Evolutionary conservation across 768 basidiomycete species (phyloP).

Genomic region (Boletus sp.): DNA sequence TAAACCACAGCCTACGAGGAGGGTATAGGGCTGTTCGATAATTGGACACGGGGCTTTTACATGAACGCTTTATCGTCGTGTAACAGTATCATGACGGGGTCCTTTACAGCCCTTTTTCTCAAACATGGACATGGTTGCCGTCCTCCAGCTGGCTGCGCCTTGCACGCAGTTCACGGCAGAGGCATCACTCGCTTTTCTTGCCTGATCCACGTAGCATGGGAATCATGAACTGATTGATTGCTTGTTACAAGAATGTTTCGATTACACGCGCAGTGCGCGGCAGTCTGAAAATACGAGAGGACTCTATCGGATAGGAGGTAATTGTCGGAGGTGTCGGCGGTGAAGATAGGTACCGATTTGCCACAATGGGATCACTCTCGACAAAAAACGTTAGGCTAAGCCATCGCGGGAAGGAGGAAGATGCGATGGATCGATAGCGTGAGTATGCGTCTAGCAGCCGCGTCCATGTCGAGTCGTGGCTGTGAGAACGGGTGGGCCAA

Average conservation of each 20-base stretch:
- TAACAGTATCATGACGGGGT: slow-evolving; percentile 11
- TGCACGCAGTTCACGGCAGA: slow-evolving; percentile 24
- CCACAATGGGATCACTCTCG: slow-evolving; percentile 3
- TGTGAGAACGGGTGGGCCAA: slow-evolving; percentile 17
- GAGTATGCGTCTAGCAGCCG: background rate
- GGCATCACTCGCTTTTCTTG: slow-evolving; percentile 6
- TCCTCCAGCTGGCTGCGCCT: slow-evolving; percentile 7
- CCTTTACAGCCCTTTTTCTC: slow-evolving; percentile 11
- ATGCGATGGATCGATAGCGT: slow-evolving; percentile 12
- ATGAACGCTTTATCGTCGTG: slow-evolving; percentile 15
- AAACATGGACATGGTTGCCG: slow-evolving; percentile 13
- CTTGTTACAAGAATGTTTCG: slow-evolving; percentile 11
- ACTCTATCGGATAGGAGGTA: slow-evolving; percentile 21
- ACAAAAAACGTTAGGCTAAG: slow-evolving; percentile 15
- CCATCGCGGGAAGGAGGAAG: slow-evolving; percentile 18
- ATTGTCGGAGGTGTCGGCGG: slow-evolving; percentile 14
- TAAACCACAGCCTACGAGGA: slow-evolving; percentile 28
- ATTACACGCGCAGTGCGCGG: slow-evolving; percentile 19
- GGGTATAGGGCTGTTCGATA: slow-evolving; percentile 23
- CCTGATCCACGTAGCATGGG: slow-evolving; percentile 25
- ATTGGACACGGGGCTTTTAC: slow-evolving; percentile 13
- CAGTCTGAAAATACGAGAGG: slow-evolving; percentile 4
- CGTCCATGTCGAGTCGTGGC: background rate
- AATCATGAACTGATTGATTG: slow-evolving; percentile 19
- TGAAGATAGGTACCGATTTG: slow-evolving; percentile 24